Evolutionary conservation across 352 stramenopile species (phyloP), one percentile per base, ranked within the genome.

Genomic region (Phytophthora kernoviae): DNA sequence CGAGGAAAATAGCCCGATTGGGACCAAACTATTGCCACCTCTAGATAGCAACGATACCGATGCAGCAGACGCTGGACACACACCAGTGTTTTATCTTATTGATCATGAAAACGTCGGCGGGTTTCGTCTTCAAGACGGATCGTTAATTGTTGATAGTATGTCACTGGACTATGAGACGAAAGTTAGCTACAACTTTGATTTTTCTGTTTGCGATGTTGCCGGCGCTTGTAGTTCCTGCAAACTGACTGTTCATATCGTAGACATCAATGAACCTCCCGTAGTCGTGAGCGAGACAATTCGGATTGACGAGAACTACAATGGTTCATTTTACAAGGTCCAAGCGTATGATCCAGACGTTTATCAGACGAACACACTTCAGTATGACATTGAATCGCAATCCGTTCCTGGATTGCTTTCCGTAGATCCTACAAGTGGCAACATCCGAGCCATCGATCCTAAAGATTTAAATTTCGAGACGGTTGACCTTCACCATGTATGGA

Each of bases 361-460:
- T 2, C 70, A 87, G 17, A 60, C 66, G 0, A 51, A 11, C 4
- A 54, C 42, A 7, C 42, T 87, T 1, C 21, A 72, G 3, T 85
- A 69, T 33, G 75, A 83, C 49, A 76, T 87, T 22, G 5, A 68
- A 12, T 65, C 76, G 17, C 76, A 88, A 50, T 84, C 66, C 7
- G 10, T 68, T 6, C 18, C 40, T 18, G 62, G 67, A 17, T n/a
- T 83, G 17, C 81, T 86, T 39, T 51, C 42, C 10, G 7, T 72
- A 2, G 58, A 60, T 11, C 12, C 20, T 7, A 12, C 10, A n/a
- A 64, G n/a, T 21, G 64, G 58, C 15, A n/a, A 40, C 21, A 15
- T 72, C 3, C 48, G 7, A 12, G 58, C 49, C 42, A 10, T 36
- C 0, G 20, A 61, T 22, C 14, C 52, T 17, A 33, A 42, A 8